Evolutionary conservation across 176 grass and related monocot genomes (phyloP).

Genomic region (Raddia distichophylla): DNA sequence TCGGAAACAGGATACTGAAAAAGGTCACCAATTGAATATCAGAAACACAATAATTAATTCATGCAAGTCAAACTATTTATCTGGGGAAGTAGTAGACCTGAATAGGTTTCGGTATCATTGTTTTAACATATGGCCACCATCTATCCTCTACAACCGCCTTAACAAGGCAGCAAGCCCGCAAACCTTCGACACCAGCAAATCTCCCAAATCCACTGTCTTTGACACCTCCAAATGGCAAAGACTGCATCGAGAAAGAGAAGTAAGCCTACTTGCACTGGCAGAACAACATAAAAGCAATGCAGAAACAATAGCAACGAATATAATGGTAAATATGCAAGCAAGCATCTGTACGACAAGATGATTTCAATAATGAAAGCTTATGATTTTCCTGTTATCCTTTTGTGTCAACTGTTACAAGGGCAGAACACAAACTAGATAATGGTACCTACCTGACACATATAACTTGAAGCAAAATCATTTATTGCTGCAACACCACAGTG

Average conservation of each 20-base stretch:
- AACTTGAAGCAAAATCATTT: slow-evolving; percentile 96
- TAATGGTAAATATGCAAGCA: neutral
- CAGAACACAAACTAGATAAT: slow-evolving; percentile 8
- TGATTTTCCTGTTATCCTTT: neutral
- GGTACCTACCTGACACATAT: slow-evolving; percentile 92
- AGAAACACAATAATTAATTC: slow-evolving; percentile 25
- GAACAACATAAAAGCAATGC: slow-evolving; percentile 16
- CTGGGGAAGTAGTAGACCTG: slow-evolving; percentile 58
- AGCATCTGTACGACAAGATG: neutral
- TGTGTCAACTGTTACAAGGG: neutral
- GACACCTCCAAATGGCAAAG: slow-evolving; percentile 94
- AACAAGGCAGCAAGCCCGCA: slow-evolving; percentile 93
- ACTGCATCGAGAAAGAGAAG: slow-evolving; percentile 48
- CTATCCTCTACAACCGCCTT: slow-evolving; percentile 94
- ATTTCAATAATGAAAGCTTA: neutral
- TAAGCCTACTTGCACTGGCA: slow-evolving; percentile 11
- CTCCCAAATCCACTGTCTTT: slow-evolving; percentile 98
- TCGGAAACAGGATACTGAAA: slow-evolving; percentile 87
- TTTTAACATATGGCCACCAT: slow-evolving; percentile 94
- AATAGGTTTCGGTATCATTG: slow-evolving; percentile 92
- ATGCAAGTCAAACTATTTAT: neutral
- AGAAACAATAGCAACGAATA: neutral
- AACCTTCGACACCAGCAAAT: slow-evolving; percentile 92
- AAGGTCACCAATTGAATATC: neutral
- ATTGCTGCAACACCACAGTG: slow-evolving; percentile 89